Base-by-base conservation (phyloP, 169 alveolate genomes). In the Miamiensis avidus region DNA sequence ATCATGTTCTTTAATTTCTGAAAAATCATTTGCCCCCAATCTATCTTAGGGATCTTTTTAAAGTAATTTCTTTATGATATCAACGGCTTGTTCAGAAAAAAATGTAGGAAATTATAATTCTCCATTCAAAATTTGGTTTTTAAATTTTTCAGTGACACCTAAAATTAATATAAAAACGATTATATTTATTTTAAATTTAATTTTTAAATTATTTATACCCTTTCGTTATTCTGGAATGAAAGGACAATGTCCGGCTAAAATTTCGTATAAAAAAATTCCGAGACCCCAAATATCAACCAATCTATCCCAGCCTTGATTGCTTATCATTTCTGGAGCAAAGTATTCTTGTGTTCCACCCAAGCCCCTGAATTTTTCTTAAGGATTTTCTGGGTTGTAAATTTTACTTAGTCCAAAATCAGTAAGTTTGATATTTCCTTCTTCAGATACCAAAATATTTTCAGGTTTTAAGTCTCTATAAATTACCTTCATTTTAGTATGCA, bases 341-440 rank as follows among this genome's bases (percentile, higher is more conserved):
- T 94, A 94, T 83, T 94, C 93, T 0, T 95, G 95, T 28, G 96
- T 94, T n/a, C 97, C 97, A 73, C 93, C 89, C 77, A 91, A 84
- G 33, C 95, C 91, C 15, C 87, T 34, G 34, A 78, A 84, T 74
- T 91, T 91, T 78, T 90, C 95, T 16, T 49, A 11, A 11, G 69
- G 20, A 49, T 95, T 95, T 82, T 93, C 95, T 81, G 88, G 89
- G 73, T 93, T 94, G 25, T 91, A 86, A 73, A 92, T 89, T 20
- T 95, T 93, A 0, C 96, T 96, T 29, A 95, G 85, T 25, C 98
- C 98, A 87, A 95, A 95, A 89, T 95, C 98, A 74, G 97, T 95
- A 16, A 95, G 82, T 83, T 95, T 95, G 28, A 95, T 83, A 79
- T 95, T 93, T 91, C 94, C 94, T 88, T 93, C 94, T 32, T 88